These are phyloP conservation scores for Acacia acuminata DNA, from an alignment of 306 rosid species.

Conservation along the genomic window DNA sequence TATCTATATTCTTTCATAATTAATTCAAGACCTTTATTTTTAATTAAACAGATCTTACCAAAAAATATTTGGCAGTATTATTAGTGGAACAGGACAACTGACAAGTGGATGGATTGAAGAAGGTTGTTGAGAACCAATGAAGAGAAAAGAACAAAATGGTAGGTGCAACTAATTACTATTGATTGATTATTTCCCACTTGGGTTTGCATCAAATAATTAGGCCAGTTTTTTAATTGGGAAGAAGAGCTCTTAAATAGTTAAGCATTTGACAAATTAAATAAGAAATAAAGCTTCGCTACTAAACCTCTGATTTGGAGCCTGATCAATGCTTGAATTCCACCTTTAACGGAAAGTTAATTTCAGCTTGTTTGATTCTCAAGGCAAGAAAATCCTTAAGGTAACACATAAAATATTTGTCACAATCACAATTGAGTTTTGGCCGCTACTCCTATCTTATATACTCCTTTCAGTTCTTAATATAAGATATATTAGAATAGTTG, in stretches of 20 bases:
- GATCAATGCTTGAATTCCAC: background rate
- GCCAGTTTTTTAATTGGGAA: background rate
- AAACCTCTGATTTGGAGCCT: background rate
- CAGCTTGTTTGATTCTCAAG: conserved; percentile 1
- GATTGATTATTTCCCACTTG: background rate
- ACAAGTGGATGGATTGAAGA: background rate
- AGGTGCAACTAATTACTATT: background rate
- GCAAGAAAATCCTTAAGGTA: background rate
- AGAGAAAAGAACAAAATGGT: background rate
- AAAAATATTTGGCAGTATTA: background rate
- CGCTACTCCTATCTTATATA: background rate
- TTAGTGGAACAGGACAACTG: conserved; percentile 4
- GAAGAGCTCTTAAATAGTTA: background rate
- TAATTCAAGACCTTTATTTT: background rate
- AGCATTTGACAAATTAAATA: background rate
- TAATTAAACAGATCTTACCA: background rate
- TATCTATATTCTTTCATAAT: background rate
- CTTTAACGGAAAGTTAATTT: background rate
- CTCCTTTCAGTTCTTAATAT: too few species aligned
- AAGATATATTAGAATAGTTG: too few species aligned
- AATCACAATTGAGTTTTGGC: background rate
- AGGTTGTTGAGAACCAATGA: background rate
- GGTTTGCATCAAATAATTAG: background rate
- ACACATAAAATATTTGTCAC: background rate
- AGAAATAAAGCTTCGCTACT: background rate